phyloP scores from a whole-genome alignment of 164 flowering plant species.

The Nelumbo lutea region DNA sequence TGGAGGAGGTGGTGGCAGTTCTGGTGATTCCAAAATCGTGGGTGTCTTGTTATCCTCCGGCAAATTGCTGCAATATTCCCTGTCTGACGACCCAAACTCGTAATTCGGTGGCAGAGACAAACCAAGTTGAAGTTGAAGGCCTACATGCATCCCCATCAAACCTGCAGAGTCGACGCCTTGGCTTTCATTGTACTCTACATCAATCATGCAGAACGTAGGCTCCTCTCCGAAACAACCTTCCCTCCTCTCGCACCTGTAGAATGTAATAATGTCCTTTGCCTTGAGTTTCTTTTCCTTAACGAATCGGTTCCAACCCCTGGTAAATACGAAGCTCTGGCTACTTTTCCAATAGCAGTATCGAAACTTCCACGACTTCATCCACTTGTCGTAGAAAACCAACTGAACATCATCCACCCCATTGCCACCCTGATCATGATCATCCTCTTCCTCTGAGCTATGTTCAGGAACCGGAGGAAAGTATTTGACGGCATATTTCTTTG shows the following conservation, averaged over 20 bases:
- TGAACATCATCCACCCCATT: conserved; percentile 26
- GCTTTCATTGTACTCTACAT: conserved; percentile 11
- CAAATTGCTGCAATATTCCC: conserved; percentile 4
- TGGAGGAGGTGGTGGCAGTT: background rate
- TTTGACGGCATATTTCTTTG: conserved; percentile 60
- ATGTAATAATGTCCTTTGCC: conserved; percentile 44
- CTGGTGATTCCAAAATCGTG: background rate
- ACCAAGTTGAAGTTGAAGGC: conserved; percentile 16
- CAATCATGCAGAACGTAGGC: conserved; percentile 22
- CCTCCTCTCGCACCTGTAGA: conserved; percentile 30
- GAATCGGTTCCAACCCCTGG: conserved; percentile 72
- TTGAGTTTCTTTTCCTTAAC: conserved; percentile 57
- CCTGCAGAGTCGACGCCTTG: background rate
- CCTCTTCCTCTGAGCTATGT: conserved; percentile 5
- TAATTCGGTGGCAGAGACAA: conserved; percentile 1
- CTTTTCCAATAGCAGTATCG: conserved; percentile 86
- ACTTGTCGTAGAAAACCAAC: conserved; percentile 40
- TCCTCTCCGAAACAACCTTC: conserved; percentile 8
- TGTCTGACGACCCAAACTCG: background rate
- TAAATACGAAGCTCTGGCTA: conserved; percentile 80
- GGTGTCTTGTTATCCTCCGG: background rate
- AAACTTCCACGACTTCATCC: conserved; percentile 55
- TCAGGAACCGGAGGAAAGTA: conserved; percentile 40
- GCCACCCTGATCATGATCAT: conserved; percentile 5
- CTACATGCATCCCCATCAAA: conserved; percentile 7